These are phyloP conservation scores for Corylus americana DNA, from an alignment of 306 rosid genomes.

Conservation along the genomic window DNA sequence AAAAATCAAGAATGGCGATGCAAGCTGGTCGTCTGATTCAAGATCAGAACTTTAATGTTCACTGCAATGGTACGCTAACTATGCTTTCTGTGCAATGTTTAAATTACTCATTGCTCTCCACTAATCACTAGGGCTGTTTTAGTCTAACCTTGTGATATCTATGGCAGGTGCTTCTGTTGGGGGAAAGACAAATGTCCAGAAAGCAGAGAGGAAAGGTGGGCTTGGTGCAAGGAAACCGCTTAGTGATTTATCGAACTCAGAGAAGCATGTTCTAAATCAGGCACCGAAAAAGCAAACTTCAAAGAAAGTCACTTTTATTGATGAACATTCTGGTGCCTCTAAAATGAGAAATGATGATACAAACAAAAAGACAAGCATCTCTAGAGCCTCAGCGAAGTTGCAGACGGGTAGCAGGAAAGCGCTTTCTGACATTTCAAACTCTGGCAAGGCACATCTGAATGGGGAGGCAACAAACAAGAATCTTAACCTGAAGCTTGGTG, in stretches of 20 bases:
- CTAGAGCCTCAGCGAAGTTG: slow-evolving; percentile 44
- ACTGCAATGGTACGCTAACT: slow-evolving; percentile 41
- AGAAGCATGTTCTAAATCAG: slow-evolving; percentile 35
- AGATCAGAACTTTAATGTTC: slow-evolving; percentile 45
- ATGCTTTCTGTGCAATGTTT: neutral
- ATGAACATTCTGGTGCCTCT: slow-evolving; percentile 29
- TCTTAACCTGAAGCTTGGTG: slow-evolving; percentile 29
- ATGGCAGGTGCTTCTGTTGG: slow-evolving; percentile 46
- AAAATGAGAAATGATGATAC: slow-evolving; percentile 16
- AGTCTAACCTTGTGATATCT: slow-evolving; percentile 3
- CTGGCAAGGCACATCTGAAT: slow-evolving; percentile 31
- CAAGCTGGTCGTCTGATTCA: slow-evolving; percentile 38
- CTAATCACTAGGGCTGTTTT: slow-evolving; percentile 16
- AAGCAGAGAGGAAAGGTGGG: slow-evolving; percentile 45
- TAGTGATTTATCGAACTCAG: slow-evolving; percentile 37
- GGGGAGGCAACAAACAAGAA: slow-evolving; percentile 35
- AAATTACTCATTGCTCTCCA: neutral
- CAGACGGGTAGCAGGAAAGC: slow-evolving; percentile 48
- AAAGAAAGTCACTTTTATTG: slow-evolving; percentile 25
- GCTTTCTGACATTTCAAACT: slow-evolving; percentile 70
- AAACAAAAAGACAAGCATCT: slow-evolving; percentile 22
- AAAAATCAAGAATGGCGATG: slow-evolving; percentile 47
- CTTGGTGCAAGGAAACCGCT: slow-evolving; percentile 58
- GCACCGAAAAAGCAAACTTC: slow-evolving; percentile 34
- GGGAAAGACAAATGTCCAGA: slow-evolving; percentile 37